These are phyloP conservation scores for Picocystis salinarum DNA, from an alignment of 139 green algal genomes.

Conservation along the genomic window DNA sequence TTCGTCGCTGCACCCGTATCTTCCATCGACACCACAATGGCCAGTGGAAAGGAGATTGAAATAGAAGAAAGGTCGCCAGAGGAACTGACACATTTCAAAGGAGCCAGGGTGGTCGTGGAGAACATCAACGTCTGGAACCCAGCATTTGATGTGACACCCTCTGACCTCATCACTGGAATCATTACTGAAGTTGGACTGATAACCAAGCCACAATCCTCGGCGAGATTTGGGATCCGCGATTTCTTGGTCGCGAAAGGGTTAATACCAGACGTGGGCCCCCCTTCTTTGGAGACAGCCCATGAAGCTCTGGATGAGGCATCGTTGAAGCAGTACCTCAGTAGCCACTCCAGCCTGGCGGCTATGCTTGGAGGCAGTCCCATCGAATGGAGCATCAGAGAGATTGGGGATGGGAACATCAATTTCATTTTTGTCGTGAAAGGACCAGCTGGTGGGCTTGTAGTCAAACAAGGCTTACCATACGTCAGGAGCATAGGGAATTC, in stretches of 20 bases:
- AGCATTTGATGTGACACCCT: conserved; percentile 81
- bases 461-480: conserved; percentile 85
- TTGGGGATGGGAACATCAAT: conserved; percentile 98
- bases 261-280: too few relatives aligned
- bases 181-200: conserved; percentile 80
- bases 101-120: conserved; percentile 34
- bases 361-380: conserved; percentile 7
- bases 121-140: conserved; percentile 82
- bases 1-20: conserved; percentile 82
- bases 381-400: conserved; percentile 37
- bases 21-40: conserved; percentile 37
- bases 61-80: conserved; percentile 64
- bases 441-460: conserved; percentile 33
- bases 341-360: conserved; percentile 4
- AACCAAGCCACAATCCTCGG: conserved; percentile 14
- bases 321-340: too few relatives aligned
- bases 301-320: too few relatives aligned
- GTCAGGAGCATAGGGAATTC: conserved; percentile 72
- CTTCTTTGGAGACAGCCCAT: too few relatives aligned
- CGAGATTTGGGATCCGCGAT: conserved; percentile 25
- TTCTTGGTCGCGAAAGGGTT: conserved; percentile 20
- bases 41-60: conserved; percentile 48
- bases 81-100: conserved; percentile 61
- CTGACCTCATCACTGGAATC: conserved; percentile 68
- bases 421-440: conserved; percentile 90